Base-by-base conservation (phyloP, 495 filamentous ascomycete genomes). In the Entonaema liquescens region DNA sequence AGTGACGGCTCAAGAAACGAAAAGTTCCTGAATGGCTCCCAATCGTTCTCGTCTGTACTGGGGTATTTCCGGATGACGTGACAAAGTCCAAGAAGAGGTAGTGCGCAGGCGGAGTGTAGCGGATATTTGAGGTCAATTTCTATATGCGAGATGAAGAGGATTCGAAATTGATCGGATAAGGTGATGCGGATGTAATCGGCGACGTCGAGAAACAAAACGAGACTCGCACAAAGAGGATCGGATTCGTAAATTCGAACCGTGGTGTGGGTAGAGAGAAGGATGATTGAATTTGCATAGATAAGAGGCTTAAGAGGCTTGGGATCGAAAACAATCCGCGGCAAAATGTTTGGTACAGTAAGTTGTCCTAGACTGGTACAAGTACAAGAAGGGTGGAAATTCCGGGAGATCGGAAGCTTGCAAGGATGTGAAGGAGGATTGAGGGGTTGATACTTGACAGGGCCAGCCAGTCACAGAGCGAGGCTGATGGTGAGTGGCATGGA, bases 321-420 rank as follows among this genome's bases (percentile, higher is more conserved):
- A 62, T 70, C 50, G 73, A 72, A 70, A 74, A 76, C 61, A 60
- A 52, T 70, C 68, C 74, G 69, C 74, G 71, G 72, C 74, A 71
- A 77, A 77, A 68, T 69, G 68, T 70, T 58, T 56, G 57, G 49
- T 68, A 68, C 70, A 67, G 65, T 66, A 71, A 71, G 68, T 62
- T 59, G 62, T 58, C 68, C 68, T 72, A 67, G 60, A 17, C 44
- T 63, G 62, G 64, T 60, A 54, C 47, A 68, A 65, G 55, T 62
- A 68, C 62, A 67, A 67, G 29, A 71, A 61, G 13, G 65, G 68
- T 72, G 70, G 56, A 29, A 77, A 72, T 77, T 72, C 72, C 74
- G 74, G 75, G 72, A 77, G 75, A 75, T 75, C 75, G 75, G 75
- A 74, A 67, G 71, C 62, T 62, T 67, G 67, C 71, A 70, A 75